Conservation (phyloP, 2,329 filamentous ascomycete genomes). For the Neonectria punicea region DNA sequence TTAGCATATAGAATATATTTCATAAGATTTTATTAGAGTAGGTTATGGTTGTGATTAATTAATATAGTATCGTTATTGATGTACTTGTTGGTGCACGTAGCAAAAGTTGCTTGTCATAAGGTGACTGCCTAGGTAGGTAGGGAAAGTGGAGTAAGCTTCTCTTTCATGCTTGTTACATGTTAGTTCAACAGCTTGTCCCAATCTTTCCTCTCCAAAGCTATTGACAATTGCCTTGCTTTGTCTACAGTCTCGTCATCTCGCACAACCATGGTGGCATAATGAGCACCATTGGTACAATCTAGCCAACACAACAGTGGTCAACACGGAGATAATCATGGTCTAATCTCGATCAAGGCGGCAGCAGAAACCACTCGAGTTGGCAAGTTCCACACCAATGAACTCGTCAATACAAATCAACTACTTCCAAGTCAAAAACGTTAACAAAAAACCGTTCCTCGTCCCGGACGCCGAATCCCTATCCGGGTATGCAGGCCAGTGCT, state of each 20-base stretch:
- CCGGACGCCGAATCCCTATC: conserved; percentile 46
- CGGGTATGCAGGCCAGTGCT: conserved; percentile 43
- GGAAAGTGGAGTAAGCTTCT: conserved; percentile 2
- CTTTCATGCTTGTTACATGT: neutral
- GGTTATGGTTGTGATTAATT: too few relatives aligned
- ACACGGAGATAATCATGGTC: conserved; percentile 15
- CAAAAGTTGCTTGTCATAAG: neutral
- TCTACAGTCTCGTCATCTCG: neutral
- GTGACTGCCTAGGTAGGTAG: neutral
- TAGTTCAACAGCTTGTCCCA: neutral
- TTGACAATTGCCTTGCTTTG: neutral
- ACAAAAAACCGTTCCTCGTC: conserved; percentile 42
- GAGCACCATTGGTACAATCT: neutral
- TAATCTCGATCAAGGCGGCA: conserved; percentile 28
- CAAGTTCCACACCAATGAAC: conserved; percentile 22
- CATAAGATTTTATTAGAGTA: too few relatives aligned
- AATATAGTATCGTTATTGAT: too few relatives aligned
- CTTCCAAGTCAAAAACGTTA: conserved; percentile 26
- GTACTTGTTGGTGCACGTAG: too few relatives aligned
- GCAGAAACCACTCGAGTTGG: conserved; percentile 19
- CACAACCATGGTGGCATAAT: neutral
- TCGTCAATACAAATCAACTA: conserved; percentile 38
- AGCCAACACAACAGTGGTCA: neutral
- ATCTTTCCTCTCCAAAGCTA: neutral
- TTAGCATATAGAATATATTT: too few relatives aligned